Evolutionary conservation across 345 rosid species (phyloP), one percentile per base, ranked within the genome.

Genomic region (Fremontodendron californicum): DNA sequence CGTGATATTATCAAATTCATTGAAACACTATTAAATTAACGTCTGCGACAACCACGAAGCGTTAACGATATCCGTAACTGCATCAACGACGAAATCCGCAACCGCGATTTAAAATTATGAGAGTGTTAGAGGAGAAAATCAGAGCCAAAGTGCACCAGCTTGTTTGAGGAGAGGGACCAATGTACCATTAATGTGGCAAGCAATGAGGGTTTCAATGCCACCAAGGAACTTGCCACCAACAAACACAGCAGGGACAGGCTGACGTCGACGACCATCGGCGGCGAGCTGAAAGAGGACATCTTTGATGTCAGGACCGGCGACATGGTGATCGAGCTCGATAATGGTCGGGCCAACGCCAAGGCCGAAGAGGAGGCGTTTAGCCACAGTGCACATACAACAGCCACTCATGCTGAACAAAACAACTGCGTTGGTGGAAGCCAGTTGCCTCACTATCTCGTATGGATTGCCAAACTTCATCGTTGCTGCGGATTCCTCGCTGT

Each of bases 141-240:
- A 93, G 62, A 93, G 99, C 99, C 98, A 95, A 65, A 95, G 97
- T 19, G 99, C 99, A 25, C 98, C 98, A 66, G 97, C 94, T 51
- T 90, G 88, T 83, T 91, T 95, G 66, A 95, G 97, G 65, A 93
- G 92, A 69, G 98, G 98, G n/a, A 95, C 90, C 46, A 95, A 79
- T 2, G 94, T 86, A 9, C 98, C 98, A 33, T 90, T 92, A 73
- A 93, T 95, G 81, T 95, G 99, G 57, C 92, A 88, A 51, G 93
- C 94, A 96, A 95, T 88, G 71, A 93, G 96, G 19, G 89, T 87
- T 82, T 95, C 97, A 75, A 95, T 84, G 18, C 97, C 90, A 5
- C 98, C 98, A 0, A 94, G 83, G 82, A 91, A 86, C 86, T 90
- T 91, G 29, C 98, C 98, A 5, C 99, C 98, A 0, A 95, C 84